A percentile compares a stretch with the other conserved stretches of the same genome.
These are phyloP conservation scores for Encephalitozoon intestinalis DNA, from an alignment of 371 early-diverging fungal genomes.

Conservation along the genomic window DNA sequence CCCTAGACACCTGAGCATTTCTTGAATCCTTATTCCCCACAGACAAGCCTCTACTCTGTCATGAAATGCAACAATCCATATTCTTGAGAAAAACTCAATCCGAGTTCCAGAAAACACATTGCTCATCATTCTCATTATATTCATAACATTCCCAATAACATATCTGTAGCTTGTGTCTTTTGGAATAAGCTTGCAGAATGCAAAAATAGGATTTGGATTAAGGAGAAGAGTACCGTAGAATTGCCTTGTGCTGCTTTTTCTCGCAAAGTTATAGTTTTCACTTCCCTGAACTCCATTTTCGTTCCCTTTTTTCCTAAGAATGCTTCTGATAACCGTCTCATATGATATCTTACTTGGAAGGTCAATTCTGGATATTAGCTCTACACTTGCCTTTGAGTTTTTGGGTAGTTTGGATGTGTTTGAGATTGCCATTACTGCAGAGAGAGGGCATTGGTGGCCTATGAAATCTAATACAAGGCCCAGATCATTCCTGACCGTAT, in stretches of 20 bases:
- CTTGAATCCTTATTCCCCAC: slow-evolving; percentile 8
- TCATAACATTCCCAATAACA: neutral
- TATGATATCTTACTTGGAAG: neutral
- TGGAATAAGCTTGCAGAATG: neutral
- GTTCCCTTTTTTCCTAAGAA: neutral
- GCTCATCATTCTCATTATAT: slow-evolving; percentile 15
- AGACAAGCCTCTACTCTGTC: neutral
- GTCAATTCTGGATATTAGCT: neutral
- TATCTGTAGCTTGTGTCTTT: neutral
- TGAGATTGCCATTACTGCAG: neutral
- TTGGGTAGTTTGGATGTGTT: neutral
- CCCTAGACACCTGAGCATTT: neutral
- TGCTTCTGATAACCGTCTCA: neutral
- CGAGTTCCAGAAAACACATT: neutral
- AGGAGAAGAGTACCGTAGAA: neutral
- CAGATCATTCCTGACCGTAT: neutral
- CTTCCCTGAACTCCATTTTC: neutral
- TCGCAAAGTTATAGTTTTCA: neutral
- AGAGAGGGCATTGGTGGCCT: neutral
- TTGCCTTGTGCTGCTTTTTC: neutral
- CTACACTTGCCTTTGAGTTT: neutral
- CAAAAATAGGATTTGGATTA: slow-evolving; percentile 5
- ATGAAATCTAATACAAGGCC: neutral
- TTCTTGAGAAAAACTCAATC: neutral
- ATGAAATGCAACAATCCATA: slow-evolving; percentile 14